These are phyloP conservation scores for Sextonia rubra DNA, from an alignment of 164 flowering plant species.

Conservation along the genomic window DNA sequence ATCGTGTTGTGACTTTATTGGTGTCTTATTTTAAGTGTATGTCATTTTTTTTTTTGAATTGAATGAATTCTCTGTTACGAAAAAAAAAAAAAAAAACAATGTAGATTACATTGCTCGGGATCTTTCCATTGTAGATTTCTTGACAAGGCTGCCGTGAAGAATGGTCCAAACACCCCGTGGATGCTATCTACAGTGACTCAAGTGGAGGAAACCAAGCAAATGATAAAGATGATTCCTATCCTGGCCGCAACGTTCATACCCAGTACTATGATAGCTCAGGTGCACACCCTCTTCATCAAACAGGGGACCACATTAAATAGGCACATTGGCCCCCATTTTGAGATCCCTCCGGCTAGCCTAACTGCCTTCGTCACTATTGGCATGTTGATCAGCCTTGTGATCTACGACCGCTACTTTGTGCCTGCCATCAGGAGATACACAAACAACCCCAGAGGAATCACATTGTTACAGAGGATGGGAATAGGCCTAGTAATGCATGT, in stretches of 20 bases:
- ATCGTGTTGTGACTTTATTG: too few species aligned
- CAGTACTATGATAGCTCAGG: constrained; percentile 42
- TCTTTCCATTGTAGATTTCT: constrained; percentile 36
- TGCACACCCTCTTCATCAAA: constrained; percentile 48
- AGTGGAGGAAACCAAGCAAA: constrained; percentile 58
- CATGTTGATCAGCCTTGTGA: constrained; percentile 43
- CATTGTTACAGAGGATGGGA: constrained; percentile 61
- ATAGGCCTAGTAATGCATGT: constrained; percentile 50
- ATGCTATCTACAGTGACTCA: constrained; percentile 48
- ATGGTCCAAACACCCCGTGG: constrained; percentile 35
- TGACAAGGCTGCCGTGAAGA: constrained; percentile 54
- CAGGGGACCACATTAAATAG: constrained; percentile 49
- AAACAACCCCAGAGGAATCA: constrained; percentile 61
- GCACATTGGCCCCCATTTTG: constrained; percentile 32
- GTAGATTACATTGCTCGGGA: background rate
- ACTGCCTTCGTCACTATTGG: constrained; percentile 35
- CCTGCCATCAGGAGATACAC: constrained; percentile 34
- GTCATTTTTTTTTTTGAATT: too few species aligned
- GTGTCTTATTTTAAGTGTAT: too few species aligned
- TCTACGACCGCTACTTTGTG: constrained; percentile 54
- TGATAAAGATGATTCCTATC: constrained; percentile 51
- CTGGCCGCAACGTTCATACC: constrained; percentile 48
- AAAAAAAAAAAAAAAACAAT: too few species aligned
- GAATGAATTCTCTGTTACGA: too few species aligned
- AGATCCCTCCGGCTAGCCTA: constrained; percentile 52